phyloP scores from a whole-genome alignment of 352 stramenopile genomes.

The Globisporangium nodosum region DNA sequence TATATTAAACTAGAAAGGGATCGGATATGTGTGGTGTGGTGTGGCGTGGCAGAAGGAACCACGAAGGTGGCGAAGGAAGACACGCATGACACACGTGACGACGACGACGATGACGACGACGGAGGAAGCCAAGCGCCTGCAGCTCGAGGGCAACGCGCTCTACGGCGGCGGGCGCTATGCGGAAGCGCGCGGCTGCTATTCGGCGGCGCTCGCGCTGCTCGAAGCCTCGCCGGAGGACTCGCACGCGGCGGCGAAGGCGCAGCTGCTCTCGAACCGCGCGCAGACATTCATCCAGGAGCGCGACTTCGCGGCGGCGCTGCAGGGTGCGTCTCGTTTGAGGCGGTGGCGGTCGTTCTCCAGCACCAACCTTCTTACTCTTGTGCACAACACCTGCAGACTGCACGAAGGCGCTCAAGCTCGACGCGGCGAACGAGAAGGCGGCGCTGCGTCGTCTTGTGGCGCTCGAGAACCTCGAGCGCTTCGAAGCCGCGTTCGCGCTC shows the following conservation, averaged over 20 bases:
- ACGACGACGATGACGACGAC: background rate
- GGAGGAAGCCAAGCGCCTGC: slow-evolving; percentile 23
- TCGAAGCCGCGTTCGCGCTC: slow-evolving; percentile 48
- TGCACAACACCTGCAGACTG: slow-evolving; percentile 26
- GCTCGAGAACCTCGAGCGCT: slow-evolving; percentile 75
- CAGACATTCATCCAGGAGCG: slow-evolving; percentile 71
- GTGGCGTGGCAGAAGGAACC: background rate
- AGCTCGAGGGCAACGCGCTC: slow-evolving; percentile 38
- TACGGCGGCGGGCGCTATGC: slow-evolving; percentile 56
- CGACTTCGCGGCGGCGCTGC: slow-evolving; percentile 54
- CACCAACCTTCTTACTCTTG: too few relatives aligned
- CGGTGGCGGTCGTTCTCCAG: too few relatives aligned
- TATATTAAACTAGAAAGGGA: too few relatives aligned
- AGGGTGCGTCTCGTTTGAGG: slow-evolving; percentile 22
- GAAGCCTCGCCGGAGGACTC: slow-evolving; percentile 1
- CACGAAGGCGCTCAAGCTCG: slow-evolving; percentile 39
- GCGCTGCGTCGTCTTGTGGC: slow-evolving; percentile 49
- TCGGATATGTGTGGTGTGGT: too few relatives aligned
- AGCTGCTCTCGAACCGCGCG: slow-evolving; percentile 60
- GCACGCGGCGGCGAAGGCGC: background rate
- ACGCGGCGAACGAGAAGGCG: slow-evolving; percentile 64
- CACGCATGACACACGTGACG: background rate
- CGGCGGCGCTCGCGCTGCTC: slow-evolving; percentile 30
- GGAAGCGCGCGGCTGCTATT: slow-evolving; percentile 46
- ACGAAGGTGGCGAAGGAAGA: background rate